A percentile compares a stretch with the other conserved stretches of the same genome.
Evolutionary conservation across 768 basidiomycete genomes (phyloP).

Genomic region (Amanita polypyramis): DNA sequence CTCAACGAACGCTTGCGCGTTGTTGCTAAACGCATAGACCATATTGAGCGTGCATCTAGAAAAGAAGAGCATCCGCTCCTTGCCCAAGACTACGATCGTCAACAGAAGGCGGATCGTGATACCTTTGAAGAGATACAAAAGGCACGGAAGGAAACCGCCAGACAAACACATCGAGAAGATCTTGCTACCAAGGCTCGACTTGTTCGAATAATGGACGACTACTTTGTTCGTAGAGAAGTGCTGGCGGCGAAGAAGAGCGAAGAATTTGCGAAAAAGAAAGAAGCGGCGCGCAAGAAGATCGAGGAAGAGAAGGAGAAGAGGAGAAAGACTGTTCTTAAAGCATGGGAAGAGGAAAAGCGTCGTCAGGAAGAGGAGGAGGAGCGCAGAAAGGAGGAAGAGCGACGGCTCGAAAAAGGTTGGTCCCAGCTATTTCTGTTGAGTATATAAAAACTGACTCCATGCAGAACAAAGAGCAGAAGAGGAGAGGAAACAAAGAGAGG

Average conservation of each 20-base stretch:
- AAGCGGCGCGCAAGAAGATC: conserved; percentile 55
- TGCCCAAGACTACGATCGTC: conserved; percentile 73
- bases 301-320: conserved; percentile 79
- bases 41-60: conserved; percentile 89
- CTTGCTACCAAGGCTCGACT: conserved; percentile 70
- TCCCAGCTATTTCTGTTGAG: background rate
- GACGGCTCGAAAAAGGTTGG: conserved; percentile 41
- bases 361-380: conserved; percentile 29
- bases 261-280: conserved; percentile 53
- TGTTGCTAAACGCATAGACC: conserved; percentile 84
- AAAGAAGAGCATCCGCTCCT: conserved; percentile 88
- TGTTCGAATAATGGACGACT: conserved; percentile 65
- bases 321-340: conserved; percentile 42
- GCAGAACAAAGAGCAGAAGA: conserved; percentile 48
- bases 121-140: conserved; percentile 56
- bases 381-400: conserved; percentile 30
- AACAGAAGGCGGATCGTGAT: conserved; percentile 68
- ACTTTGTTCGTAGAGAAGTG: conserved; percentile 35
- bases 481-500: conserved; percentile 35
- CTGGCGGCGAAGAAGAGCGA: conserved; percentile 49
- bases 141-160: conserved; percentile 44
- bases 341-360: conserved; percentile 47
- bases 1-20: conserved; percentile 74
- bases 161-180: conserved; percentile 50
- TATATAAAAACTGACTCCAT: background rate